Evolutionary conservation across 208 protist genomes (phyloP).

Genomic region (Wallacemonas sp.): DNA sequence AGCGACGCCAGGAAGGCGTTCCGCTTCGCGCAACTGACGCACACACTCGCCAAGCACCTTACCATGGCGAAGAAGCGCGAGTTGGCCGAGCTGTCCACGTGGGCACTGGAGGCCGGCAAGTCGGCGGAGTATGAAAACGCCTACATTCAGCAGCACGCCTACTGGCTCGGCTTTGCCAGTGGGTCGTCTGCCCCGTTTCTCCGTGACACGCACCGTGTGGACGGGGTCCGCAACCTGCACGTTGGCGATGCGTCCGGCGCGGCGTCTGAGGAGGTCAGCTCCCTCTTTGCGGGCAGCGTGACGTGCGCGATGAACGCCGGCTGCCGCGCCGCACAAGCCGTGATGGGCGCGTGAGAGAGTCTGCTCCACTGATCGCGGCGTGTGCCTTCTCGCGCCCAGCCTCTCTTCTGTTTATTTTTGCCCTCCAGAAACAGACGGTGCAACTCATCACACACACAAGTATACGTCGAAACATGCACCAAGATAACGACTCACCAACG

Average conservation of each 20-base stretch:
- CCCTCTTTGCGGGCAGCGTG: conserved; percentile 55
- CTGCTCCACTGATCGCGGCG: too few relatives aligned
- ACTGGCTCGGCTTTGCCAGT: conserved; percentile 82
- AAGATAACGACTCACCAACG: too few relatives aligned
- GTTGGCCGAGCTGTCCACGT: conserved; percentile 45
- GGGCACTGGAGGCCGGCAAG: conserved; percentile 30
- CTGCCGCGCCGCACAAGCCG: conserved; percentile 35
- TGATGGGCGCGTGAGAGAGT: too few relatives aligned
- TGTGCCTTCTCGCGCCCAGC: too few relatives aligned
- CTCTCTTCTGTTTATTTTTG: too few relatives aligned
- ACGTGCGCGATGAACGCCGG: conserved; percentile 57
- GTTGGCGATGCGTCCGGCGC: conserved; percentile 79
- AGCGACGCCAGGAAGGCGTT: conserved; percentile 49
- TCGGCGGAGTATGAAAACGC: conserved; percentile 58
- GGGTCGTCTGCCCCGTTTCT: conserved; percentile 60
- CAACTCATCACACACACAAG: too few relatives aligned
- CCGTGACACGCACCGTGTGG: conserved; percentile 27
- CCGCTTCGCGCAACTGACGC: conserved; percentile 64
- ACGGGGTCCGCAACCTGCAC: conserved; percentile 44
- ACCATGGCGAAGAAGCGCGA: conserved; percentile 33
- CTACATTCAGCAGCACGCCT: conserved; percentile 71
- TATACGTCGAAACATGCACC: too few relatives aligned
- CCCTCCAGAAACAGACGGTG: too few relatives aligned
- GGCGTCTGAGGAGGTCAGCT: conserved; percentile 31
- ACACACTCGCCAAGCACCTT: conserved; percentile 49